phyloP scores from a whole-genome alignment of 2,329 filamentous ascomycete genomes.

The Aaosphaeria arxii region DNA sequence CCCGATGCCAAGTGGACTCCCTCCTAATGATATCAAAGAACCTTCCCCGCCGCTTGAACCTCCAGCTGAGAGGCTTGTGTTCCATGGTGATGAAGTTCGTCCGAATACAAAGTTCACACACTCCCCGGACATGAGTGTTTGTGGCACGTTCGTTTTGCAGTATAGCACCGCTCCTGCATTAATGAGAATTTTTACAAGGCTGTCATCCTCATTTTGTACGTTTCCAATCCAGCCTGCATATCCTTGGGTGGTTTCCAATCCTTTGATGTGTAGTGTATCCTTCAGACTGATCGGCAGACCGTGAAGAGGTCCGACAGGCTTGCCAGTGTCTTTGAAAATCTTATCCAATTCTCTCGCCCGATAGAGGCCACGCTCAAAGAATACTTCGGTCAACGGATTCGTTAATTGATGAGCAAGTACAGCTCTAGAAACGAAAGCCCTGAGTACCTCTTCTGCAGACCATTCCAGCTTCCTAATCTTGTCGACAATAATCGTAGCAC shows the following conservation, averaged over 20 bases:
- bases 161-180: slow-evolving; percentile 44
- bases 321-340: slow-evolving; percentile 32
- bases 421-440: slow-evolving; percentile 48
- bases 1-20: slow-evolving; percentile 56
- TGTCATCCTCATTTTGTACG: slow-evolving; percentile 9
- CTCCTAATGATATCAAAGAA: slow-evolving; percentile 53
- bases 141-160: slow-evolving; percentile 49
- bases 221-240: slow-evolving; percentile 43
- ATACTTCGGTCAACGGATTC: slow-evolving; percentile 34
- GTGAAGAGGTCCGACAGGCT: slow-evolving; percentile 44
- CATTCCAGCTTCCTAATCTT: background rate
- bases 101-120: slow-evolving; percentile 58
- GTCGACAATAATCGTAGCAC: background rate
- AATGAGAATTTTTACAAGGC: slow-evolving; percentile 24
- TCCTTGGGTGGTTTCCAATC: slow-evolving; percentile 53
- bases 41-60: slow-evolving; percentile 63
- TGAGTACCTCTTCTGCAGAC: slow-evolving; percentile 36
- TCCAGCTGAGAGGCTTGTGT: slow-evolving; percentile 56
- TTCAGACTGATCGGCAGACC: slow-evolving; percentile 56
- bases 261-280: slow-evolving; percentile 57
- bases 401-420: slow-evolving; percentile 55
- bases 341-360: slow-evolving; percentile 28
- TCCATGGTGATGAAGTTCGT: slow-evolving; percentile 58
- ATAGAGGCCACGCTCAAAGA: slow-evolving; percentile 30
- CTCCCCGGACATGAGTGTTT: slow-evolving; percentile 43